phyloP scores from a whole-genome alignment of 2,329 filamentous ascomycete species.

The Lasiodiplodia theobromae region DNA sequence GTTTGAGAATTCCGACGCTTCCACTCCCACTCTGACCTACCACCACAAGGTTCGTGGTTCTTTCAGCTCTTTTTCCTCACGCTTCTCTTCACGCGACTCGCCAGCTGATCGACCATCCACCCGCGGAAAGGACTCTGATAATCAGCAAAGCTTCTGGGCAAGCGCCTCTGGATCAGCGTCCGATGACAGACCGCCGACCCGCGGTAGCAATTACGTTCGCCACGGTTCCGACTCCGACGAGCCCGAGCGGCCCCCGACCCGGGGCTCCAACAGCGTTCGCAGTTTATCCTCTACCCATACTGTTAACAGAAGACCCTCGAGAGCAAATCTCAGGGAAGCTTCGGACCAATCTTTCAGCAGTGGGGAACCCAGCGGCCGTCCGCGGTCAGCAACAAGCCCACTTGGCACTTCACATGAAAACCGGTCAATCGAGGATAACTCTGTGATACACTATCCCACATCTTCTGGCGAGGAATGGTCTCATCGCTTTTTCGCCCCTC shows the following conservation, averaged over 20 bases:
- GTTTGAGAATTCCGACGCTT: constrained; percentile 12
- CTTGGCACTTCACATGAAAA: constrained; percentile 30
- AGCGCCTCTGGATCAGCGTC: constrained; percentile 39
- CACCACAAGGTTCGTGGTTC: constrained; percentile 23
- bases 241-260: constrained; percentile 18
- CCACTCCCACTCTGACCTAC: constrained; percentile 26
- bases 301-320: constrained; percentile 9
- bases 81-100: constrained; percentile 7
- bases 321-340: constrained; percentile 23
- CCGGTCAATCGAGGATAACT: constrained; percentile 42
- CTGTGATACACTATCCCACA: constrained; percentile 46
- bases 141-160: constrained; percentile 16
- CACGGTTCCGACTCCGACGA: constrained; percentile 9
- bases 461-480: constrained; percentile 47
- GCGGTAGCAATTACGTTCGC: constrained; percentile 10
- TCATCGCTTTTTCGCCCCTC: constrained; percentile 42
- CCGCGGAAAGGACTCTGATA: constrained; percentile 22
- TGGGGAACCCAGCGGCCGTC: constrained; percentile 39
- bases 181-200: constrained; percentile 32
- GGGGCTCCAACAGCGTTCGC: constrained; percentile 44
- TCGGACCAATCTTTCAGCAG: constrained; percentile 41
- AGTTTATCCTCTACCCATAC: constrained; percentile 29
- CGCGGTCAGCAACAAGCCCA: constrained; percentile 31
- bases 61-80: constrained; percentile 6
- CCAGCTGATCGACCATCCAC: constrained; percentile 21